Evolutionary conservation across 169 alveolate species (phyloP), one percentile per base, ranked within the genome.

Genomic region (Babesia ovis): DNA sequence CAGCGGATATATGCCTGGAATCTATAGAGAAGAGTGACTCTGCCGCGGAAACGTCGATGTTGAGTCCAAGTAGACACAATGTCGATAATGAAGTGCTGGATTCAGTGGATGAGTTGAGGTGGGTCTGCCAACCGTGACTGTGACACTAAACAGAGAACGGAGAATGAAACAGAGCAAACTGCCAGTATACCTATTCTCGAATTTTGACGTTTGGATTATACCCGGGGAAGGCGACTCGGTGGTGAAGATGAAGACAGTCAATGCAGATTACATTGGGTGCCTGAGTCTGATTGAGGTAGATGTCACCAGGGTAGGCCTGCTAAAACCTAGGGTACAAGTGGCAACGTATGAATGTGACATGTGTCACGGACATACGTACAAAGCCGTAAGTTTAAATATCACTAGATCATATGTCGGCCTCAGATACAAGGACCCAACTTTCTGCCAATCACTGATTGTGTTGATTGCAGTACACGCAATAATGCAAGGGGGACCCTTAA

Each of bases 261-360:
- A 91, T 51, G 95, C 98, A 16, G 91, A 93, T 37, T 82, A 83
- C 51, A 95, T 97, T 20, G 99, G 99, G 8, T 69, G 86, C n/a
- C 77, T 88, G 48, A 84, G 82, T 41, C 55, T 83, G 74, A 84
- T 88, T 29, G 93, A 53, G 84, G 91, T 46, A 45, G 97, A 95
- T 67, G 98, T 97, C 4, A 92, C 96, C 39, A 91, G 98, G 71
- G 94, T 92, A 22, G 90, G 97, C 8, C 95, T 93, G 61, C 94
- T 97, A 23, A 94, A 92, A 77, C 99, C 99, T 3, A 85, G 94
- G 45, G 90, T 95, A 31, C 85, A 89, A 68, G 98, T 95, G n/a
- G 98, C 97, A 0, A 94, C 96, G 12, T 95, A 94, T 76, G 95
- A 94, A 37, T 97, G 99, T 86, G 98, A 95, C 85, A 92, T 93